These are phyloP conservation scores for Blastobotrys mokoenaii DNA, from an alignment of 805 yeast species.

Conservation along the genomic window DNA sequence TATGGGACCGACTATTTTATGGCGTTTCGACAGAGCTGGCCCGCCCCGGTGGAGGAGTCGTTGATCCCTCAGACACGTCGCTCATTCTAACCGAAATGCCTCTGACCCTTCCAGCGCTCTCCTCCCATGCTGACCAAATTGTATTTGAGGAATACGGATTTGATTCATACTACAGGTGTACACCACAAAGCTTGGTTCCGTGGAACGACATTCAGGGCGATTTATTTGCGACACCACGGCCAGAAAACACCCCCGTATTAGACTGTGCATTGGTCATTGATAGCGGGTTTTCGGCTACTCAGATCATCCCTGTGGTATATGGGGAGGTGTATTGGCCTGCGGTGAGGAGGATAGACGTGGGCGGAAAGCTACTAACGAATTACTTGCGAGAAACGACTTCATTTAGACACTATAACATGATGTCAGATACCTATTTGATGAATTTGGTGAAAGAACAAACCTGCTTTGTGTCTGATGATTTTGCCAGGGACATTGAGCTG, in stretches of 20 bases:
- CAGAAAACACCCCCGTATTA: constrained; percentile 17
- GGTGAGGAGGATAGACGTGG: constrained; percentile 70
- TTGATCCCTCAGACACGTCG: constrained; percentile 41
- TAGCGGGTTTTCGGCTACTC: constrained; percentile 80
- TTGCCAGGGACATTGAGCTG: constrained; percentile 37
- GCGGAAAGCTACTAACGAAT: constrained; percentile 80
- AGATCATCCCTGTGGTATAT: constrained; percentile 76
- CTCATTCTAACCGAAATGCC: constrained; percentile 75
- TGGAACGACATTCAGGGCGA: constrained; percentile 38
- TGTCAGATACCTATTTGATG: constrained; percentile 80
- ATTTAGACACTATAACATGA: constrained; percentile 84
- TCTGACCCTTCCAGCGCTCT: constrained; percentile 69
- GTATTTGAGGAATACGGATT: constrained; percentile 92
- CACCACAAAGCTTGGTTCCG: constrained; percentile 41
- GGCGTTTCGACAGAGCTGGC: constrained; percentile 30
- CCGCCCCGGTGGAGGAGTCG: constrained; percentile 5
- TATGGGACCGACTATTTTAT: constrained; percentile 79
- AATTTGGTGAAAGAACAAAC: constrained; percentile 79
- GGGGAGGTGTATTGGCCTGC: constrained; percentile 74
- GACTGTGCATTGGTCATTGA: constrained; percentile 80
- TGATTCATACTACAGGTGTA: constrained; percentile 56
- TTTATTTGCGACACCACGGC: constrained; percentile 15
- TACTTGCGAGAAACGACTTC: constrained; percentile 76
- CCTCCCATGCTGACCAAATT: constrained; percentile 81
- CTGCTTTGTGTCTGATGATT: constrained; percentile 59